Base-by-base conservation (phyloP, 805 yeast genomes). In the Huiozyma sinensis region DNA sequence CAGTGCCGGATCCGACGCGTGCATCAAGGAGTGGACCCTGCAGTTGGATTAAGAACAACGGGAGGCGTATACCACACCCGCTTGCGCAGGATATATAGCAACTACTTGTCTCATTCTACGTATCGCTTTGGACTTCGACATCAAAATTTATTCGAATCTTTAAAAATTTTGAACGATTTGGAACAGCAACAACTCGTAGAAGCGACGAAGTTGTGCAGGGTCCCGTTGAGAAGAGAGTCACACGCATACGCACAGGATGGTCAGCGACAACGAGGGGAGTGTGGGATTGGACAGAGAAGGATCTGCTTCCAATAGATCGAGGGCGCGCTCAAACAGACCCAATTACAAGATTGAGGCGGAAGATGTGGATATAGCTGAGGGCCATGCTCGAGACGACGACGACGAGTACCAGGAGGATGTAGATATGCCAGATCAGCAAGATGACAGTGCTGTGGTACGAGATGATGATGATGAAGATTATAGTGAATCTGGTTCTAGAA, bases 1-100 rank as follows among this genome's bases (percentile, higher is more conserved):
- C 7, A 77, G 83, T 49, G 81, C 77, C 17, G 98, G 98, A 33
- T 66, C 78, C 11, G 98, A 92, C 60, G 86, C 90, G 3, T 72
- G 81, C 42, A 69, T 90, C 44, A 89, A 83, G 64, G 65, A 69
- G 30, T 92, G 97, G 97, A 56, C 47, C 3, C 49, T 56, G 38
- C 37, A 34, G 12, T 12, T 10, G 9, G 37, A 34, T 9, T 34
- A 17, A 34, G 27, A 31, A 31, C 33, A 31, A 11, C 33, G 33
- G 33, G 9, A 31, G n/a, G 9, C 33, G 33, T 31, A 8, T 8
- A 31, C n/a, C 11, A 4, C 11, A 31, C 11, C 33, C 9, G 33
- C n/a, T 31, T 8, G 9, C 33, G n/a, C 3, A 10, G n/a, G 33
- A 31, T 31, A 31, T 9, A 31, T 31, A 31, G 9, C n/a, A 31